phyloP scores from a whole-genome alignment of 2,329 filamentous ascomycete genomes.

The Verticillium alfalfae region DNA sequence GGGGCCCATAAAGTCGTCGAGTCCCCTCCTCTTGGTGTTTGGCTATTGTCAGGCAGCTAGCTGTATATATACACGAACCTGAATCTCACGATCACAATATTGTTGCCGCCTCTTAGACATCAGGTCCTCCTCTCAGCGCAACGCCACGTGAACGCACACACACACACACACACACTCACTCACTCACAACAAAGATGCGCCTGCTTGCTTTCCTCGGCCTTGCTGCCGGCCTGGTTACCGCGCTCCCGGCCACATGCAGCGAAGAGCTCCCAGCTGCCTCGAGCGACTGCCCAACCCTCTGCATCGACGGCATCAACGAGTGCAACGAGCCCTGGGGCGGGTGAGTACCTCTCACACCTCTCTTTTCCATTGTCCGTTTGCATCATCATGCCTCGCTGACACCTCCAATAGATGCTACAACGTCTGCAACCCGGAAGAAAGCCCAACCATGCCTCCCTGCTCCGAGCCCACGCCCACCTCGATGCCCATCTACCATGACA shows the following conservation, averaged over 20 bases:
- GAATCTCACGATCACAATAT: not conserved
- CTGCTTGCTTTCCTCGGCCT: constrained; percentile 3
- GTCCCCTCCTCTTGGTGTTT: not conserved
- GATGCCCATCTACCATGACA: not conserved
- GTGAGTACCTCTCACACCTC: constrained; percentile 10
- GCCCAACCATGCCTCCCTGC: constrained; percentile 9
- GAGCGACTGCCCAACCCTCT: constrained; percentile 13
- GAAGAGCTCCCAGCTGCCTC: not conserved
- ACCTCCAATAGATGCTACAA: constrained; percentile 21
- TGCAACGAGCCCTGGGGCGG: constrained; percentile 20
- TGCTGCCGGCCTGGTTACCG: constrained; percentile 1
- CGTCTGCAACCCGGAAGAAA: constrained; percentile 11
- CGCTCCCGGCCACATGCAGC: constrained; percentile 1
- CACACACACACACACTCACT: not conserved
- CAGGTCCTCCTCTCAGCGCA: not conserved
- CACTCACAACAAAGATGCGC: constrained; percentile 2
- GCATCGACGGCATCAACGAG: constrained; percentile 19
- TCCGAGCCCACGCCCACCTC: not conserved
- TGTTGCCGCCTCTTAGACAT: not conserved
- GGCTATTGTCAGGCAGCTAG: not conserved
- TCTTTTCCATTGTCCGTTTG: too few species aligned
- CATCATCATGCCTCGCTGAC: not conserved
- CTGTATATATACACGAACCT: not conserved
- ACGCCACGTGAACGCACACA: not conserved
- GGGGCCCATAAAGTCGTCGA: too few species aligned